Evolutionary conservation across 2,329 filamentous ascomycete species (phyloP), one percentile per base, ranked within the genome.

Genomic region (Exophiala phaeomuriformis): DNA sequence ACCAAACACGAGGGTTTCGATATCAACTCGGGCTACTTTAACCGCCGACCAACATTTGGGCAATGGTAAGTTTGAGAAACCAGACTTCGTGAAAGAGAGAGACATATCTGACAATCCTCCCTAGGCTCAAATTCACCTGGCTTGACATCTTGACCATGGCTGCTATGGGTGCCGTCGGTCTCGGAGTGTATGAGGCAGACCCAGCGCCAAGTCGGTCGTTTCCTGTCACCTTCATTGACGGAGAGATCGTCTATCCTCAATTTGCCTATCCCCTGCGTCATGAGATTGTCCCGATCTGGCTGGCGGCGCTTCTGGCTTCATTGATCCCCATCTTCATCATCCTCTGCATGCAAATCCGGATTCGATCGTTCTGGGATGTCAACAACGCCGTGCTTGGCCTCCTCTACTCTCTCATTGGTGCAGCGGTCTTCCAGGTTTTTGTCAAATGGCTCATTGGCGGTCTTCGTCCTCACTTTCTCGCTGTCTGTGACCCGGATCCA

Each of bases 361-460:
- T 87, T 44, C 78, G 80, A 51, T 83, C 78, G 5, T 84, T 85
- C 71, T 84, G 81, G 82, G 62, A 64, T 41, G 72, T 81, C 64
- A 88, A 88, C 72, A 88, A 88, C 65, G 84, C 79, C 42, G 72
- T 83, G 46, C 75, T 87, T 45, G 85, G 85, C 9, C 77, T 88
- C 0, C 69, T 88, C 0, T 88, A 88, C 72, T 75, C 80, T 0
- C 76, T 88, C 58, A 85, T 88, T 69, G 74, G 77, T 4, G 83
- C 83, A 2, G 82, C 84, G n/a, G 80, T 88, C 47, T 87, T 89
- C 71, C 85, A 89, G 64, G 84, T 88, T 60, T 84, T 88, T 64
- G 63, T 88, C 66, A 89, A 89, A 54, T 84, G 79, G 77, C 77
- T 88, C 40, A 86, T 89, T 58, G 85, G 85, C 9, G 85, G 84